These are phyloP conservation scores for Pythium monospermum DNA, from an alignment of 352 stramenopile species.

Conservation along the genomic window DNA sequence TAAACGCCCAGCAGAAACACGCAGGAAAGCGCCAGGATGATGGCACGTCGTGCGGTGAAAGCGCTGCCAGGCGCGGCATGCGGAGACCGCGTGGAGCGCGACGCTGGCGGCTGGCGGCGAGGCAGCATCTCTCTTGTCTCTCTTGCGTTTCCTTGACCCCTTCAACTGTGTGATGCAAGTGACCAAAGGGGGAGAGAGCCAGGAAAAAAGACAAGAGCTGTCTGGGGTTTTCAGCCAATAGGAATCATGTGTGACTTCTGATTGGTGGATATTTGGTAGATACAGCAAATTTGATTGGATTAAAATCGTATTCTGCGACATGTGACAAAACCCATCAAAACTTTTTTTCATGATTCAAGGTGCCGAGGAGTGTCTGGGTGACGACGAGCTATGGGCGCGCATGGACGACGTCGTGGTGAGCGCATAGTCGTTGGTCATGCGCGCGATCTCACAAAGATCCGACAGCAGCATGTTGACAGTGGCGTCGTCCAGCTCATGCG, in stretches of 20 bases:
- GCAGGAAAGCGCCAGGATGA: conserved; percentile 26
- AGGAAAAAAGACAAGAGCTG: background rate
- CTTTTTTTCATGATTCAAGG: too few species aligned
- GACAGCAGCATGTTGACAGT: conserved; percentile 16
- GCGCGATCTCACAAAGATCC: conserved; percentile 24
- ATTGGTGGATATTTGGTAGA: conserved; percentile 15
- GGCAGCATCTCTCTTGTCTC: conserved; percentile 36
- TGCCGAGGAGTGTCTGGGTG: too few species aligned
- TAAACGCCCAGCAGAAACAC: conserved; percentile 57
- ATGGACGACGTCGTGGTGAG: conserved; percentile 9
- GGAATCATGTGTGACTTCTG: background rate
- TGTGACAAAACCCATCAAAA: conserved; percentile 17
- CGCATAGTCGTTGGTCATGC: conserved; percentile 16
- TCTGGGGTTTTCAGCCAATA: conserved; percentile 14
- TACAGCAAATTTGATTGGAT: too few species aligned
- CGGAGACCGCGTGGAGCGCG: conserved; percentile 25
- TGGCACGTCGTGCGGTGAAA: conserved; percentile 18
- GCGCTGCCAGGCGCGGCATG: conserved; percentile 21
- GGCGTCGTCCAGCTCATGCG: conserved; percentile 7
- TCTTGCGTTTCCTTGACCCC: too few species aligned
- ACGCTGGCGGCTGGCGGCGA: conserved; percentile 39
- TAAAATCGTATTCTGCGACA: conserved; percentile 16
- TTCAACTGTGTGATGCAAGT: too few species aligned
- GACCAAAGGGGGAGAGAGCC: background rate
- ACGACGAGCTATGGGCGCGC: conserved; percentile 6